Base-by-base conservation (phyloP, 768 basidiomycete species). In the Coprinellus micaceus region DNA sequence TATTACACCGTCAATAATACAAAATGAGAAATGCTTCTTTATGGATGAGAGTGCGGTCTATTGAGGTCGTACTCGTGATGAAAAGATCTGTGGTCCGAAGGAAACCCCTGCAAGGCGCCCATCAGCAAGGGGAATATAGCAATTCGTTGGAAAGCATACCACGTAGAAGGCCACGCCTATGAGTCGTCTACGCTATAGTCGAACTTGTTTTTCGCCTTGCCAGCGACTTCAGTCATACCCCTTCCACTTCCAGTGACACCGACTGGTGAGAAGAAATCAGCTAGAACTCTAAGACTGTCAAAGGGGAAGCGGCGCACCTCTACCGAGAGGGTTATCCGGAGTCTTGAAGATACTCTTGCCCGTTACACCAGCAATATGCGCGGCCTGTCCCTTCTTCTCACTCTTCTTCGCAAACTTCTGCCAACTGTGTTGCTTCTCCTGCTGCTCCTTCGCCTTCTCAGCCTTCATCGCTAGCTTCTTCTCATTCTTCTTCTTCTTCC, bases 301-400 rank as follows among this genome's bases (percentile, higher is more conserved):
- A 62, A 70, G 40, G 58, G 41, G 57, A 56, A 67, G n/a, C n/a
- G n/a, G n/a, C 81, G 44, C 63, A 89, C 93, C 93, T 80, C 78
- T 82, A 24, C 93, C 94, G 19, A 91, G 67, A 11, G 93, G 93
- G 67, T 94, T 94, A 61, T 94, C 93, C 12, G 94, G 94, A 3
- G 91, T 95, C 75, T 93, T 92, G 79, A 95, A 95, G 61, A 94
- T 94, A 64, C 91, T 94, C 60, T 88, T 93, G 25, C 94, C 94
- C 28, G 88, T 73, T 30, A 92, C 81, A 24, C 93, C 93, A 26
- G 93, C 93, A 56, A 95, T 94, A 68, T 89, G 85, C 29, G 93
- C 84, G n/a, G n/a, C n/a, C n/a, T n/a, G n/a, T 9, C 93, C 93
- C 71, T 95, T 95, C 80, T 88, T 93, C 71, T 93, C 90, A 26